Base-by-base conservation (phyloP, 129 eudicot genomes). In the Artemisia annua region DNA sequence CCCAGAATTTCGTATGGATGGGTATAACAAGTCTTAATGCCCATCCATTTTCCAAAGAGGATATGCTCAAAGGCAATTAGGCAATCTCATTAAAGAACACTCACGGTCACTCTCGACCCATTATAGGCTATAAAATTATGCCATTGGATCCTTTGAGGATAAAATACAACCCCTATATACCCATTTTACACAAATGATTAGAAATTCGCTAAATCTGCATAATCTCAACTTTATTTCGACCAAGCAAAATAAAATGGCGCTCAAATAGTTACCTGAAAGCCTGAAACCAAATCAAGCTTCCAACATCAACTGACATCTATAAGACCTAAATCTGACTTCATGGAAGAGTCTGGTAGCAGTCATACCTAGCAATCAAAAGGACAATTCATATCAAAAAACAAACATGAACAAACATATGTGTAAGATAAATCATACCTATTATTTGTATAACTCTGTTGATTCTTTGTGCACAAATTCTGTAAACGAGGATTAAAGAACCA, bases 401-500 rank as follows among this genome's bases (percentile, higher is more conserved):
- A 67, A 48, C 48, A 67, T 53, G 3, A 24, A 67, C 6, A 19
- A 1, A 55, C 14, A 22, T 56, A 16, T 3, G 1, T 57, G 49
- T 13, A 67, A 44, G 48, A 66, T 39, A 17, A 11, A 67, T 32
- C 17, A 57, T 68, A 68, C 54, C 60, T 68, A 54, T 3, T 22
- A 48, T 68, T 26, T 19, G 61, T 17, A 59, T 18, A 49, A 68
- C 53, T 53, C 28, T 4, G 11, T 32, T 60, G 49, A 69, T 57
- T n/a, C 20, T n/a, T 32, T 26, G 24, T 6, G 66, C 53, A 13
- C 44, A 74, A 35, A 50, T 32, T 70, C 62, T 69, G 48, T 57
- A 69, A 69, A 59, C 69, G 19, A 14, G 35, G 68, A 76, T 32
- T 67, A 67, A 15, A 76, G 11, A 69, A 35, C 55, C 63, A 77